Conservation (phyloP, 202 grass and related monocot species). For the Zizania palustris region DNA sequence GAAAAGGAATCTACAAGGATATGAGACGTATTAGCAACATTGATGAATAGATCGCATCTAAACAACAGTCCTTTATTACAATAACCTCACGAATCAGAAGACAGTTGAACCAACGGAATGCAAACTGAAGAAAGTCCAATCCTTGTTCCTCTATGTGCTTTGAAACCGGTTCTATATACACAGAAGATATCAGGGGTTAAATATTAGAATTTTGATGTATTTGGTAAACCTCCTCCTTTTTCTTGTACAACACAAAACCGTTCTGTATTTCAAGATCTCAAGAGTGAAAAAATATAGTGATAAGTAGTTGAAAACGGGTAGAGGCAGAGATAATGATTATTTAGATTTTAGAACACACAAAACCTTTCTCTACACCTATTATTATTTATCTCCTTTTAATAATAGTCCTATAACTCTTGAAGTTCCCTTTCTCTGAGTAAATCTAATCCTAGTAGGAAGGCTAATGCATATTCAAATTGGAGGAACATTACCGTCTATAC, state of each 20-base stretch:
- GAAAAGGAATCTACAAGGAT: conserved; percentile 73
- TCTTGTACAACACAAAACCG: neutral
- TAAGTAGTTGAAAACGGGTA: neutral
- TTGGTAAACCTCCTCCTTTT: neutral
- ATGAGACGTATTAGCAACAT: neutral
- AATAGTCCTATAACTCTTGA: neutral
- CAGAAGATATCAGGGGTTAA: conserved; percentile 6
- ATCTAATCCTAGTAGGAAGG: conserved; percentile 15
- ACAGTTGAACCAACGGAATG: conserved; percentile 91
- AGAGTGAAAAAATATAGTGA: neutral
- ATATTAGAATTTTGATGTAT: conserved; percentile 11
- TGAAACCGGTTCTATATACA: conserved; percentile 64
- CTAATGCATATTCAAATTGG: neutral
- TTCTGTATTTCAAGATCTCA: neutral
- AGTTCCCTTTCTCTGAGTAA: neutral
- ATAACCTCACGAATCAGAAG: conserved; percentile 90
- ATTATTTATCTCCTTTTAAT: conserved; percentile 20
- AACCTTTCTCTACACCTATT: neutral
- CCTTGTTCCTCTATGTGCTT: conserved; percentile 84
- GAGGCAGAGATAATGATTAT: neutral
- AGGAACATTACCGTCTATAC: conserved; percentile 83
- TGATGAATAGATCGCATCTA: neutral
- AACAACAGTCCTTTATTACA: neutral
- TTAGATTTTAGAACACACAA: neutral
- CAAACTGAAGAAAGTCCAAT: conserved; percentile 89